Percentiles rank a stretch among this genome's conserved stretches.
These are phyloP conservation scores for Leishmania major DNA, from an alignment of 208 protist species.

Conservation along the genomic window DNA sequence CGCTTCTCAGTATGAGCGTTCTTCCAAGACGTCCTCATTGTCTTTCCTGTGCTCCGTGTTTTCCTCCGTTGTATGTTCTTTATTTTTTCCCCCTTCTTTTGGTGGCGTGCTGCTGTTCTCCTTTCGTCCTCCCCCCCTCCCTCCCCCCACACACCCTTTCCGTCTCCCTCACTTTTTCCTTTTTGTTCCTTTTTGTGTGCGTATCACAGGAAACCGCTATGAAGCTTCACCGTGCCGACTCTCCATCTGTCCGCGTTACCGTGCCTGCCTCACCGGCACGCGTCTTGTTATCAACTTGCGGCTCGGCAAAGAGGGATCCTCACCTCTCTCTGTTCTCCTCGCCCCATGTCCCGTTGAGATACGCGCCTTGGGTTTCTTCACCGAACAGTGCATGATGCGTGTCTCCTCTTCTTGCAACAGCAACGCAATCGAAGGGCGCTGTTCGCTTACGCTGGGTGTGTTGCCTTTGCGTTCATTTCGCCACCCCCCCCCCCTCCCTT, in stretches of 20 bases:
- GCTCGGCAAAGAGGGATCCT: neutral
- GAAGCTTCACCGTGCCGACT: neutral
- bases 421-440: neutral
- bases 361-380: neutral
- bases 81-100: neutral
- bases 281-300: neutral
- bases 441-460: no score
- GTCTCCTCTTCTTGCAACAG: no score
- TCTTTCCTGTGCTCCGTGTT: neutral
- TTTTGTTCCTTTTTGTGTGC: conserved; percentile 9
- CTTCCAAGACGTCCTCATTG: neutral
- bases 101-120: neutral
- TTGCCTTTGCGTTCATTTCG: neutral
- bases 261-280: neutral
- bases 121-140: neutral
- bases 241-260: neutral
- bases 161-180: neutral
- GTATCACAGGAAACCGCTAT: neutral
- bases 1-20: neutral
- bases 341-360: neutral
- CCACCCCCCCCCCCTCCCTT: no score
- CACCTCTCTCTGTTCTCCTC: no score
- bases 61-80: neutral
- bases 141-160: neutral
- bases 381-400: no score